Evolutionary conservation across 208 protist species (phyloP), one percentile per base, ranked within the genome.

Genomic region (Trypanosoma brucei): DNA sequence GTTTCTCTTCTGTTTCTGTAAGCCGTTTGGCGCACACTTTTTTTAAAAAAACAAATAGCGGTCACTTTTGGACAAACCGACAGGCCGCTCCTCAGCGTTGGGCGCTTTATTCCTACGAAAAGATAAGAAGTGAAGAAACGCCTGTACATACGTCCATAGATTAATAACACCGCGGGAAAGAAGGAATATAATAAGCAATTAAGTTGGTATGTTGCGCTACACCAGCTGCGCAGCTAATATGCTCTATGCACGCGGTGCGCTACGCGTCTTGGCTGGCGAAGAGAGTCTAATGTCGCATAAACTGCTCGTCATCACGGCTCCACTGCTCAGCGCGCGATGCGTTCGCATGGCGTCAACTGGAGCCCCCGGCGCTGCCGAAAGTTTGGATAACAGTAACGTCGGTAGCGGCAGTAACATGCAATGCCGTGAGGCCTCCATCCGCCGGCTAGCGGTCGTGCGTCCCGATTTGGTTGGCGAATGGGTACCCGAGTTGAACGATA

Each of bases 381-480:
- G 60, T 34, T 42, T 44, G 13, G 31, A 42, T 11, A 42, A 38
- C 5, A 55, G 9, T 11, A 42, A 38, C 5, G 53, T 4, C 7
- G 49, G 38, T 13, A 40, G 22, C 31, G 33, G 14, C 3, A 62
- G 44, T 2, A 31, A 4, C 30, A 51, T 2, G 3, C n/a, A 31
- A 46, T 14, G 13, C 31, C 30, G 55, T 14, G 39, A 62, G 38
- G 64, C 49, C 3, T 55, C 54, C 44, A 61, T 84, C 61, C 66
- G 76, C 14, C 69, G 69, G 42, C 72, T 91, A 14, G 53, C 76
- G 1, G 81, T 93, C 5, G 82, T 93, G 36, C 81, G 83, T 0
- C 86, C 86, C 0, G 86, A 93, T 70, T 63, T 93, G 1, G 58
- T 93, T 0, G 83, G 85, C 40, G 86, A 93, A 42, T 93, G 86